phyloP scores from a whole-genome alignment of 495 filamentous ascomycete species.

The Filosporella fistucella region DNA sequence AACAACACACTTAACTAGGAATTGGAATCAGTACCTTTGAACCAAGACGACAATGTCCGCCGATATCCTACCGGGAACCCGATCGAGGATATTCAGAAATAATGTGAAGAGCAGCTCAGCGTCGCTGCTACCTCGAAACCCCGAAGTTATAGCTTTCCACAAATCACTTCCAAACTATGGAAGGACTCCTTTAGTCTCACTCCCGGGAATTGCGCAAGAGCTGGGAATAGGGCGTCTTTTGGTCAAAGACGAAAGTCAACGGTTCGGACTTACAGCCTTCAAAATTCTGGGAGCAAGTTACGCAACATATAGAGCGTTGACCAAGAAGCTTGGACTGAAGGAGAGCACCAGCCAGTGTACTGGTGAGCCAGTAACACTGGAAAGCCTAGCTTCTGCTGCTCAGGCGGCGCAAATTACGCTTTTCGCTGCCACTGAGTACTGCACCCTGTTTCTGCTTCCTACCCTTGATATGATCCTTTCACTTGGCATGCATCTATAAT shows the following conservation, averaged over 20 bases:
- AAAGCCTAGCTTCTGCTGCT: conserved; percentile 23
- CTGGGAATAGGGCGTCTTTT: conserved; percentile 49
- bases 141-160: conserved; percentile 35
- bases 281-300: conserved; percentile 78
- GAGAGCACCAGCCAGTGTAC: background rate
- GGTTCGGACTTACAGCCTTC: conserved; percentile 65
- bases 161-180: conserved; percentile 42
- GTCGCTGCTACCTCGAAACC: background rate
- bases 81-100: too few species aligned
- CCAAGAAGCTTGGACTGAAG: conserved; percentile 23
- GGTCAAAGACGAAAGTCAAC: conserved; percentile 55
- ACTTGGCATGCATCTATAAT: too few species aligned
- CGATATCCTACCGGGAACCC: too few species aligned
- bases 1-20: too few species aligned
- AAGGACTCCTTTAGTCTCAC: conserved; percentile 42
- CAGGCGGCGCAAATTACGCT: conserved; percentile 28
- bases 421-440: conserved; percentile 59
- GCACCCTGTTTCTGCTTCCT: too few species aligned
- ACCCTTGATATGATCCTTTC: too few species aligned
- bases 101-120: too few species aligned
- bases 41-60: too few species aligned
- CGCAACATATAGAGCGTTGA: conserved; percentile 56
- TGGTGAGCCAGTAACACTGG: background rate
- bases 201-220: conserved; percentile 49
- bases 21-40: too few species aligned